Percentiles rank a stretch among this genome's conserved stretches.
Conservation (phyloP, 495 filamentous ascomycete genomes). For the Geopyxis carbonaria region DNA sequence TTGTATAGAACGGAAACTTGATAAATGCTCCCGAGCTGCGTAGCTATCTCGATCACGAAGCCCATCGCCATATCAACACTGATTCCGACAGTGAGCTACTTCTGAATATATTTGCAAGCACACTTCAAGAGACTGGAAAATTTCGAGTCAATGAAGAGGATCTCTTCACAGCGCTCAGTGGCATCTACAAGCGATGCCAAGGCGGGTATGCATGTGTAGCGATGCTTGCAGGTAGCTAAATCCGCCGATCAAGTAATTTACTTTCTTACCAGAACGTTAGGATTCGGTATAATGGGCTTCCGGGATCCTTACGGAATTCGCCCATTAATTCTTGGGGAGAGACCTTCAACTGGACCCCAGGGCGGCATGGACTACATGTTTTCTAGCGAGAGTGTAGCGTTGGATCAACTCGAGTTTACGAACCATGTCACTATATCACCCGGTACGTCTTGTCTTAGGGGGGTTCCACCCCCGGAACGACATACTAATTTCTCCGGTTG, state of each 20-base stretch:
- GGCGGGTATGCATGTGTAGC: constrained; percentile 80
- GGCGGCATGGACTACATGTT: constrained; percentile 85
- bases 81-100: constrained; percentile 90
- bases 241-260: background rate
- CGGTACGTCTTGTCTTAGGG: constrained; percentile 23
- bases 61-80: constrained; percentile 91
- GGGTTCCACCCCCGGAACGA: background rate
- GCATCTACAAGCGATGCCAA: constrained; percentile 61
- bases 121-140: constrained; percentile 89
- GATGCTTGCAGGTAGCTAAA: constrained; percentile 65
- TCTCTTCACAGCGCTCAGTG: constrained; percentile 57
- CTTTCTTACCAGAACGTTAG: constrained; percentile 24
- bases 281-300: constrained; percentile 80
- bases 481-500: background rate
- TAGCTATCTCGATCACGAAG: constrained; percentile 65
- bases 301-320: constrained; percentile 81
- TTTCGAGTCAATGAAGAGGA: constrained; percentile 84
- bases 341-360: constrained; percentile 36
- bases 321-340: constrained; percentile 66
- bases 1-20: constrained; percentile 75
- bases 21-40: constrained; percentile 79
- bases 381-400: constrained; percentile 87
- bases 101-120: constrained; percentile 88
- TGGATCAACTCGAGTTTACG: constrained; percentile 70
- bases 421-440: constrained; percentile 72